Evolutionary conservation across 352 stramenopile species (phyloP).

Genomic region (Pythium brassicae): DNA sequence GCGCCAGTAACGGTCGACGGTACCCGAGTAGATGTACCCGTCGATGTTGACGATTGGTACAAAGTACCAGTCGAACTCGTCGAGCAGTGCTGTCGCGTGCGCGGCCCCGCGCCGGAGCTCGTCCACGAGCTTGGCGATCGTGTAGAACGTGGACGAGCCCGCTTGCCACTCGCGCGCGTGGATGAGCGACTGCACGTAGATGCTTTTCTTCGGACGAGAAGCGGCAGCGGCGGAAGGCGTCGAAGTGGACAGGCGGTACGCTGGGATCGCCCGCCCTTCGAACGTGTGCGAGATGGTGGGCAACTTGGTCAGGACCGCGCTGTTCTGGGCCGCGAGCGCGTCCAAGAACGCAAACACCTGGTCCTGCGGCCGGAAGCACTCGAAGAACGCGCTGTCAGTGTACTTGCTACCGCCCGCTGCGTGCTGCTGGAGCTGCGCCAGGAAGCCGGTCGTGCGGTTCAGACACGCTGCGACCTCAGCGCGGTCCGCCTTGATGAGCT

Average conservation of each 20-base stretch:
- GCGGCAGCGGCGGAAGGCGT: neutral
- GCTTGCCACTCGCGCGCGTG: conserved; percentile 58
- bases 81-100: conserved; percentile 19
- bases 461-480: conserved; percentile 38
- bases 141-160: conserved; percentile 39
- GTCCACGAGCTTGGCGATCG: conserved; percentile 37
- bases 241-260: conserved; percentile 54
- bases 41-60: conserved; percentile 78
- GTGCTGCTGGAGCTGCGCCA: conserved; percentile 23
- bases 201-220: conserved; percentile 19
- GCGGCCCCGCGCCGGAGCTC: conserved; percentile 24
- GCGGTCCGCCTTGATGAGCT: conserved; percentile 29
- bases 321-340: conserved; percentile 34
- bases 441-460: conserved; percentile 43
- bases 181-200: conserved; percentile 67
- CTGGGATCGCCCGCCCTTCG: conserved; percentile 46
- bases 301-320: conserved; percentile 46
- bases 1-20: conserved; percentile 58
- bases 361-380: conserved; percentile 64
- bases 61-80: conserved; percentile 72
- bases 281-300: conserved; percentile 47
- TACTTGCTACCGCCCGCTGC: conserved; percentile 12
- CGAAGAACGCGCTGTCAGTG: conserved; percentile 54
- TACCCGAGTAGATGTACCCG: conserved; percentile 73
- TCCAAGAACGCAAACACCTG: conserved; percentile 66